phyloP scores from a whole-genome alignment of 495 filamentous ascomycete genomes.

The Aspergillus cavernicola region DNA sequence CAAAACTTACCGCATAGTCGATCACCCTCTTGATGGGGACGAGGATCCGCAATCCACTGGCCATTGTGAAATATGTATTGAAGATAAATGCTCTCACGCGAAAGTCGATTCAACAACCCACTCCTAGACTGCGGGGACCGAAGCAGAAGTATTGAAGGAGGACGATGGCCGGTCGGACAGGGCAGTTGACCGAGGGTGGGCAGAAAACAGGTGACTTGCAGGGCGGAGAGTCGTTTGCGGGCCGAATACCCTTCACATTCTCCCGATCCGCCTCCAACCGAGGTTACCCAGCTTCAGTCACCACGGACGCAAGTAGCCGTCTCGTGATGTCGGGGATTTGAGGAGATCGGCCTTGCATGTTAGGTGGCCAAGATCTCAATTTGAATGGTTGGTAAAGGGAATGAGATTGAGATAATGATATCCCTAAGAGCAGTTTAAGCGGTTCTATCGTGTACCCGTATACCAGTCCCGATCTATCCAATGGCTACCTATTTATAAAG shows the following conservation, averaged over 20 bases:
- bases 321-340: too few relatives aligned
- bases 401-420: too few relatives aligned
- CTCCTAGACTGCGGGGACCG: conserved; percentile 3
- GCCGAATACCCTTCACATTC: conserved; percentile 29
- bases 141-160: conserved; percentile 9
- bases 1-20: conserved; percentile 84
- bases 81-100: background rate
- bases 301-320: background rate
- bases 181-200: conserved; percentile 3
- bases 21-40: conserved; percentile 98
- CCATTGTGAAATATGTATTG: conserved; percentile 53
- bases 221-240: conserved; percentile 36
- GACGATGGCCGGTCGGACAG: conserved; percentile 13
- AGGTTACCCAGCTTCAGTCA: conserved; percentile 25
- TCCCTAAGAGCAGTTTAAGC: too few relatives aligned
- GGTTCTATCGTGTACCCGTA: too few relatives aligned
- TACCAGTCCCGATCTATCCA: too few relatives aligned
- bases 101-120: background rate
- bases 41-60: conserved; percentile 76
- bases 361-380: too few relatives aligned
- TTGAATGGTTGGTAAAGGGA: too few relatives aligned
- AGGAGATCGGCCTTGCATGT: too few relatives aligned
- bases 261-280: conserved; percentile 31
- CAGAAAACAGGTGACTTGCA: conserved; percentile 23
- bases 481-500: background rate